phyloP scores from a whole-genome alignment of 139 green algal species.

The Picochlorum sp. region DNA sequence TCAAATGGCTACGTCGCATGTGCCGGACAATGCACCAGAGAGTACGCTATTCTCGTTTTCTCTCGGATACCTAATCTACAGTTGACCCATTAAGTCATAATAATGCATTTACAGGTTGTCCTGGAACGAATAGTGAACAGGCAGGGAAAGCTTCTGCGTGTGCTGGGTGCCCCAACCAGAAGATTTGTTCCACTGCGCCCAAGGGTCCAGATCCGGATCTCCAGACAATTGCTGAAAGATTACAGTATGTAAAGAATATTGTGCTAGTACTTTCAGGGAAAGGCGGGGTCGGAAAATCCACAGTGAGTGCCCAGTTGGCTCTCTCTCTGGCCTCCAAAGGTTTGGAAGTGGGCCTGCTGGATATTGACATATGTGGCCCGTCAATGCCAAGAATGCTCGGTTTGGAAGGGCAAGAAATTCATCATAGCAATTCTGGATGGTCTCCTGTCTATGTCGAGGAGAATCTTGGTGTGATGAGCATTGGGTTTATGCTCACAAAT shows the following conservation, averaged over 20 bases:
- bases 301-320: constrained; percentile 85
- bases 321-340: constrained; percentile 68
- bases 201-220: constrained; percentile 86
- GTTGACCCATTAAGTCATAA: background rate
- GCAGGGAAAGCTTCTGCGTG: constrained; percentile 78
- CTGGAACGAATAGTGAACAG: constrained; percentile 58
- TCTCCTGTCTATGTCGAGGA: constrained; percentile 85
- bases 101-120: constrained; percentile 59
- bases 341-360: constrained; percentile 79
- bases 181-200: constrained; percentile 71
- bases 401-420: constrained; percentile 84
- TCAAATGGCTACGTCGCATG: background rate
- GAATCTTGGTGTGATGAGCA: constrained; percentile 96
- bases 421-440: constrained; percentile 77
- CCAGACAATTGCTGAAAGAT: constrained; percentile 57
- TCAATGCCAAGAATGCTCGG: constrained; percentile 90
- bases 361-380: constrained; percentile 98
- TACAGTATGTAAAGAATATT: constrained; percentile 74
- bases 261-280: constrained; percentile 96
- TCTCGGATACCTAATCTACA: background rate
- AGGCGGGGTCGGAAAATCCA: constrained; percentile 96
- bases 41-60: constrained; percentile 2
- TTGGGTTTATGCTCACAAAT: constrained; percentile 95
- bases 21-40: constrained; percentile 7
- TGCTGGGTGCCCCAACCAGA: constrained; percentile 89